Evolutionary conservation across 2,329 filamentous ascomycete genomes (phyloP), one percentile per base, ranked within the genome.

Genomic region (Aspergillus brasiliensis): DNA sequence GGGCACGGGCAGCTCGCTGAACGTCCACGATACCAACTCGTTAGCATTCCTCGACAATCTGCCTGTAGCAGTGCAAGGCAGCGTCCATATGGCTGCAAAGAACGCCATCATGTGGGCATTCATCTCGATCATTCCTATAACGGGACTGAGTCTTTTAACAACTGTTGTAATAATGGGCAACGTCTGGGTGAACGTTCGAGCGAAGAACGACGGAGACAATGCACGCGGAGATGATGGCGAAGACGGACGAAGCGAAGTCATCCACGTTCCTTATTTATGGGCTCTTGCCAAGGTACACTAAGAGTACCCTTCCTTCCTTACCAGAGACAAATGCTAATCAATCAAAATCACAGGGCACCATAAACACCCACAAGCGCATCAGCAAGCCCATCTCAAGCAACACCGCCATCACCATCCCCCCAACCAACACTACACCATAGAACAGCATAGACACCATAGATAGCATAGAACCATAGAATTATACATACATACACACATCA

Each of bases 101-200:
- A 80, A 79, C 60, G 87, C 86, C 0, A 84, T 89, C n/a, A 84
- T 86, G 63, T 88, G 86, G 83, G 84, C 86, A 0, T 88, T 88
- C 65, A 80, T 88, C 40, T 78, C 86, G 0, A 82, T 90, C 38
- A 73, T 84, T 11, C 87, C 87, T 0, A 82, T 90, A 59, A 80
- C 88, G 74, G 81, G 73, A 37, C 58, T 83, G 5, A 78, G 78
- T 17, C 71, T 83, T 2, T 46, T 83, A 3, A 75, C 80, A 3
- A 76, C 78, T n/a, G 57, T 72, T n/a, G 57, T 72, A 1, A 74
- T 78, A 15, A 64, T 84, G 61, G 83, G 83, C 0, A 84, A 85
- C 73, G 82, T 84, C 3, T 82, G 80, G 79, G 82, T 84, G 57
- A 78, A 75, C 15, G 71, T 71, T 17, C 65, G 62, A 56, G 66